phyloP scores from a whole-genome alignment of 345 rosid species.

The Populus tremula region DNA sequence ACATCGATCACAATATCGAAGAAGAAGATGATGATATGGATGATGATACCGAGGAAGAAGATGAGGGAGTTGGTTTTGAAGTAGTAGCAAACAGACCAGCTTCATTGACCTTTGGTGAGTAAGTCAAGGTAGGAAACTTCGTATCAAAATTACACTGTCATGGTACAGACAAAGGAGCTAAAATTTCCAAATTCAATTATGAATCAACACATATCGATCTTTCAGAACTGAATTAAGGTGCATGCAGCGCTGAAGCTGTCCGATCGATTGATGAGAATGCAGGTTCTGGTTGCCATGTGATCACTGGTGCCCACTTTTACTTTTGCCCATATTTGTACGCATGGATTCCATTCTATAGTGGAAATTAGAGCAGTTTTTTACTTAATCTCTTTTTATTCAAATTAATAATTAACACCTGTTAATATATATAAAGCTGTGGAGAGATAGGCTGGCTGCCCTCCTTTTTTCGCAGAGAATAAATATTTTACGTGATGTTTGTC shows the following conservation, averaged over 20 bases:
- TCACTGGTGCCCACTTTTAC: neutral
- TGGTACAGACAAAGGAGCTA: neutral
- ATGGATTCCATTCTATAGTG: conserved; percentile 32
- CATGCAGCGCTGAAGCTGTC: neutral
- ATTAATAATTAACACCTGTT: neutral
- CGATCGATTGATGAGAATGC: neutral
- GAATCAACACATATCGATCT: neutral
- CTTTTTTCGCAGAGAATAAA: neutral
- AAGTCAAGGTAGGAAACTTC: conserved; percentile 6
- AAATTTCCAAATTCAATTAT: neutral
- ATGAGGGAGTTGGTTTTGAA: conserved; percentile 18
- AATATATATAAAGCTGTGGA: conserved; percentile 1
- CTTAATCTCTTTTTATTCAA: neutral
- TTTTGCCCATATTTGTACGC: conserved; percentile 15
- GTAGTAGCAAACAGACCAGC: conserved; percentile 17
- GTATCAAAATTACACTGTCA: neutral
- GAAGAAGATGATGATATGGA: conserved; percentile 12
- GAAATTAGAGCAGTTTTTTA: neutral
- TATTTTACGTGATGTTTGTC: neutral
- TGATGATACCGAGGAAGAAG: conserved; percentile 21
- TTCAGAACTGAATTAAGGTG: neutral
- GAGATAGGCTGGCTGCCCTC: neutral
- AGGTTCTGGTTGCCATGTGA: neutral
- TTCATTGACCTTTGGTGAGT: conserved; percentile 5
- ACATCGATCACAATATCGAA: neutral